A percentile compares a stretch with the other conserved stretches of the same genome.
These are phyloP conservation scores for Aspergillus puulaauensis DNA, from an alignment of 2,329 filamentous ascomycete species.

Conservation along the genomic window DNA sequence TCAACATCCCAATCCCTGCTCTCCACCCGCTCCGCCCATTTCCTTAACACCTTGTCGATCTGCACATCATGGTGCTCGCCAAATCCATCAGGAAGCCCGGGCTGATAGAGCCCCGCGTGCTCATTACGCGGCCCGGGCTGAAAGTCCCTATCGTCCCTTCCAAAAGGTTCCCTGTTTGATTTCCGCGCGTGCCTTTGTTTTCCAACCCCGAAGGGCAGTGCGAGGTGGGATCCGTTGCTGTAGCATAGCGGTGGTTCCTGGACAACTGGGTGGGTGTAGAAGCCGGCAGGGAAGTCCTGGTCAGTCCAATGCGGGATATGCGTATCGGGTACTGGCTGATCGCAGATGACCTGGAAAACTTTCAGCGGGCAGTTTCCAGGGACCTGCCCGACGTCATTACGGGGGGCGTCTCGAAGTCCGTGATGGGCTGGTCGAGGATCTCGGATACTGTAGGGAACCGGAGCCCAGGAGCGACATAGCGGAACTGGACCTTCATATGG, in stretches of 20 bases:
- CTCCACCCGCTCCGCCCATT: conserved; percentile 26
- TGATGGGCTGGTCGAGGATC: not conserved
- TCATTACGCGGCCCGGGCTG: conserved; percentile 6
- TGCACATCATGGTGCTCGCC: conserved; percentile 9
- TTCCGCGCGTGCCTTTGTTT: conserved; percentile 11
- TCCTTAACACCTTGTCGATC: conserved; percentile 26
- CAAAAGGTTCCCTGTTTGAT: conserved; percentile 15
- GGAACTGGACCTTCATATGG: not conserved
- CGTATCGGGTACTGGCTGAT: not conserved
- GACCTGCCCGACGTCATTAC: not conserved
- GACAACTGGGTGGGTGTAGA: conserved; percentile 14
- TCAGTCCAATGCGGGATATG: not conserved
- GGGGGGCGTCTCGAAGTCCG: not conserved
- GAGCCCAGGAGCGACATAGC: conserved; percentile 11
- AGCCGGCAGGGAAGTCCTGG: not conserved
- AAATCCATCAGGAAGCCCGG: conserved; percentile 7
- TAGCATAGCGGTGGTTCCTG: conserved; percentile 5
- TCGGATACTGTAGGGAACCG: conserved; percentile 3
- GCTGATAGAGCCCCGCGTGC: conserved; percentile 15
- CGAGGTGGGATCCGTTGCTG: conserved; percentile 14
- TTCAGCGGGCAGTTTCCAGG: not conserved
- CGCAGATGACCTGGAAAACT: not conserved
- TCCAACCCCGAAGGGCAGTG: conserved; percentile 17
- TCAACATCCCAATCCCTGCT: conserved; percentile 25
- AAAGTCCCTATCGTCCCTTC: conserved; percentile 3